Evolutionary conservation across 192 early-diverging fungal species (phyloP), one percentile per base, ranked within the genome.

Genomic region (Coemansia reversa): DNA sequence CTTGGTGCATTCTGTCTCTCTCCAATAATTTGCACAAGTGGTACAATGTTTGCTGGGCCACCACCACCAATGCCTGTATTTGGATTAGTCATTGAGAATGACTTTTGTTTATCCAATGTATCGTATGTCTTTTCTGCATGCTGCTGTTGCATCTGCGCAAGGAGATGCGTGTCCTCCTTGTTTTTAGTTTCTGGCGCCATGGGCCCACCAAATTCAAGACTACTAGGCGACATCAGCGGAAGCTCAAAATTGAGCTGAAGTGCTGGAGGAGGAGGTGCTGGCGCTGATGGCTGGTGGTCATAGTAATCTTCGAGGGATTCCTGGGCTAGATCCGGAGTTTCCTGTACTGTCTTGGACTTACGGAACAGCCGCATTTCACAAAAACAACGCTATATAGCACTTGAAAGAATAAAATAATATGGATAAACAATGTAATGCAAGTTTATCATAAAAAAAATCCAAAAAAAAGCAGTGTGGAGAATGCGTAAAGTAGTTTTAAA

Each of bases 361-460:
- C 77, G 77, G 51, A 80, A 80, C 20, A 80, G 62, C 45, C 77
- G 61, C 77, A 80, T 79, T 20, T 25, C 27, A 30, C 3, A 16
- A 27, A 51, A 16, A 12, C 27, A n/a, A 23, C 53, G 39, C 45
- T 45, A 27, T 7, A 16, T 23, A 52, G n/a, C 6, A 60, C 27
- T 39, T 33, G 53, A 51, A 42, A 42, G 22, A 27, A 39, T 25
- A 20, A 18, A 8, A 19, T 11, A 5, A 67, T 67, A 20, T 49
- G 30, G 23, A 54, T 58, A 7, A 25, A 51, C 19, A 19, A 42
- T 60, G 50, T 22, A 32, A 50, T 54, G 64, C 49, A 27, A 45
- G 55, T 45, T 61, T 33, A 58, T 33, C 51, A 51, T 66, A 55
- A 32, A 57, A 59, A 27, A n/a, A 60, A 60, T 9, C 47, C 20